These are phyloP conservation scores for Entomophthora muscae DNA, from an alignment of 371 early-diverging fungal species.

Conservation along the genomic window DNA sequence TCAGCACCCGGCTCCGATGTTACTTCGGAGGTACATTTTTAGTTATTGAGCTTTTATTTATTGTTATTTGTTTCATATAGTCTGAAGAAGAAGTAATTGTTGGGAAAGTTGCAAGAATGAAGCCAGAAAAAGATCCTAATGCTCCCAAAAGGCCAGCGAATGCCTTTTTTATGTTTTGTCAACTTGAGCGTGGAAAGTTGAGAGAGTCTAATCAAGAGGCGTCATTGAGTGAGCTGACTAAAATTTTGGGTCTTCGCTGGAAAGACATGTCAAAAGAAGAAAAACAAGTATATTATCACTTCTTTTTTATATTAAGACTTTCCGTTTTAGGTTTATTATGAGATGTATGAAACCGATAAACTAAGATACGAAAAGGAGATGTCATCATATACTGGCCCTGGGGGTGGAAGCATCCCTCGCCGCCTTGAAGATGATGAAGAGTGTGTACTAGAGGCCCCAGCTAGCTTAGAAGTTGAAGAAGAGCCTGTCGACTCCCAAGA, in stretches of 20 bases:
- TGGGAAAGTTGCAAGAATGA: conserved; percentile 2
- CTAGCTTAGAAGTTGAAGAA: not conserved
- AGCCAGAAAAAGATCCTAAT: conserved; percentile 32
- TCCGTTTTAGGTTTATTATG: conserved; percentile 23
- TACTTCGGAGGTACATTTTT: not conserved
- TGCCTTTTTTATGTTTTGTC: conserved; percentile 40
- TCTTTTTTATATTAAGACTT: not conserved
- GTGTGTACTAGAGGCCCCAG: not conserved
- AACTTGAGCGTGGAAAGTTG: conserved; percentile 30
- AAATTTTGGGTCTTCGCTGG: conserved; percentile 28
- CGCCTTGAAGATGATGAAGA: not conserved
- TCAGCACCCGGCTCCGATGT: not conserved
- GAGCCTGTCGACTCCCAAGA: not conserved
- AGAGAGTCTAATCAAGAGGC: conserved; percentile 29
- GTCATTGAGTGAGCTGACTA: conserved; percentile 26
- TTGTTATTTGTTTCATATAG: not conserved
- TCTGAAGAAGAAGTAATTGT: not conserved
- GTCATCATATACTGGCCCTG: conserved; percentile 16
- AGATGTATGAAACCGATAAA: conserved; percentile 26
- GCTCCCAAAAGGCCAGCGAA: conserved; percentile 48
- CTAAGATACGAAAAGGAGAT: conserved; percentile 28
- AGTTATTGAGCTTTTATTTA: not conserved
- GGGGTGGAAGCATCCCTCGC: not conserved
- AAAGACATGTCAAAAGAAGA: conserved; percentile 24
- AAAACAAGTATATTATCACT: conserved; percentile 21